phyloP scores from a whole-genome alignment of 1,139 yeast genomes.

The Protomyces macrosporus region DNA sequence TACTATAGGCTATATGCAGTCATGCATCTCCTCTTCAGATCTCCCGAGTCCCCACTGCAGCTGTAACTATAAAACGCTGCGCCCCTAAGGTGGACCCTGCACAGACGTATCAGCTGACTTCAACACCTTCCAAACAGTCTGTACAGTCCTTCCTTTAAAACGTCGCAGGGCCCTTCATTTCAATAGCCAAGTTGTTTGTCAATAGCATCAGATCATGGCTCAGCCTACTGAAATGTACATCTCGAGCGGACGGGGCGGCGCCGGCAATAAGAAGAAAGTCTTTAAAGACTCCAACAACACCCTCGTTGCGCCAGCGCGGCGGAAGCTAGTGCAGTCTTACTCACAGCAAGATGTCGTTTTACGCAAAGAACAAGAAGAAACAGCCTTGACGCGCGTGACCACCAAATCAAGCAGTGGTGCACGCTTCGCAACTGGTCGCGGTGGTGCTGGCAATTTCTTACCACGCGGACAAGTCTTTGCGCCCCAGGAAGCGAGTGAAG shows the following conservation, averaged over 20 bases:
- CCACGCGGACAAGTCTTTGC: slow-evolving; percentile 12
- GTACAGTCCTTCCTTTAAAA: no score
- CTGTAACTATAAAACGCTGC: no score
- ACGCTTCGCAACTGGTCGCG: slow-evolving; percentile 22
- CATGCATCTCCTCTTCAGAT: no score
- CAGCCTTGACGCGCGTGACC: slow-evolving; percentile 13
- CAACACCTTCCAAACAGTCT: no score
- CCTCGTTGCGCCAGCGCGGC: not conserved
- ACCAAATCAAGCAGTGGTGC: slow-evolving; percentile 12
- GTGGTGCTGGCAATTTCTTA: slow-evolving; percentile 20
- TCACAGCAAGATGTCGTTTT: not conserved
- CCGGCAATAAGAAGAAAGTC: not conserved
- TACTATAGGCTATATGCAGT: no score
- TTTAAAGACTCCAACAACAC: not conserved
- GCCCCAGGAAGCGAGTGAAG: not conserved
- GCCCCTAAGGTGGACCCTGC: no score
- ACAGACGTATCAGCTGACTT: no score
- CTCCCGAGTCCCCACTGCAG: no score
- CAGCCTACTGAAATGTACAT: not conserved
- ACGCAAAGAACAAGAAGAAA: not conserved
- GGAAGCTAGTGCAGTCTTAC: not conserved
- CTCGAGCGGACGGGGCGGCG: not conserved
- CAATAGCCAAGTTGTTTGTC: no score
- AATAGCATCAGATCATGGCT: no score
- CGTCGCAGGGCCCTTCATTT: no score